Percentiles rank a stretch among this genome's conserved stretches.
Conservation (phyloP, 345 rosid species). For the Rubroshorea leprosula region DNA sequence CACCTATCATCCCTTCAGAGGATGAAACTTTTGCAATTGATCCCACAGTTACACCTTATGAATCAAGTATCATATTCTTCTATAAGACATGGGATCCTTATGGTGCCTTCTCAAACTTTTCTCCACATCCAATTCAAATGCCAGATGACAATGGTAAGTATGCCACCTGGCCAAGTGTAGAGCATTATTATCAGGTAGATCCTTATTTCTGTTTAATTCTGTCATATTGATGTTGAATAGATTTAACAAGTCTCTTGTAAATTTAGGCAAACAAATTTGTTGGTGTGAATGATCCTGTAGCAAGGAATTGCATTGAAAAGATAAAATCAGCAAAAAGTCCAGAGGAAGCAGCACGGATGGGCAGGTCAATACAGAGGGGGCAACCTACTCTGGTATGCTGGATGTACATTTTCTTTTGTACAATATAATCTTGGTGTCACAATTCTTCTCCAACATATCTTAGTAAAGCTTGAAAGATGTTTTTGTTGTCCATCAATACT, state of each 20-base stretch:
- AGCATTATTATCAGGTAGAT: constrained; percentile 85
- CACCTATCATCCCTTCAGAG: constrained; percentile 72
- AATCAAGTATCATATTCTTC: constrained; percentile 72
- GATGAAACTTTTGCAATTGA: constrained; percentile 80
- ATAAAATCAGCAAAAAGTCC: constrained; percentile 70
- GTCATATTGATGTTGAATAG: neutral
- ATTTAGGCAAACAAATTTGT: constrained; percentile 22
- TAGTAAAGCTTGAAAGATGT: neutral
- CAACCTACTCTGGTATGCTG: constrained; percentile 57
- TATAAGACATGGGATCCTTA: constrained; percentile 93
- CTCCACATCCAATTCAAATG: constrained; percentile 84
- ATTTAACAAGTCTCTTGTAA: neutral
- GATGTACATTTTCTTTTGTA: neutral
- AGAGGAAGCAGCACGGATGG: constrained; percentile 84
- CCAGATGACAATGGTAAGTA: constrained; percentile 42
- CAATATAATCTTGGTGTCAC: neutral
- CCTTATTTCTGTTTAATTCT: neutral
- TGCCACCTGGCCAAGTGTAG: constrained; percentile 69
- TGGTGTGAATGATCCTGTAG: constrained; percentile 48
- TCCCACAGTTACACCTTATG: constrained; percentile 68
- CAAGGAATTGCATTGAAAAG: constrained; percentile 53
- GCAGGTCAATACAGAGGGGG: constrained; percentile 63
- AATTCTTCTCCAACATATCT: constrained; percentile 9
- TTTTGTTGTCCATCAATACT: too few relatives aligned
- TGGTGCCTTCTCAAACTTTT: constrained; percentile 89